Base-by-base conservation (phyloP, 2,329 filamentous ascomycete species). In the Phoma sp. region DNA sequence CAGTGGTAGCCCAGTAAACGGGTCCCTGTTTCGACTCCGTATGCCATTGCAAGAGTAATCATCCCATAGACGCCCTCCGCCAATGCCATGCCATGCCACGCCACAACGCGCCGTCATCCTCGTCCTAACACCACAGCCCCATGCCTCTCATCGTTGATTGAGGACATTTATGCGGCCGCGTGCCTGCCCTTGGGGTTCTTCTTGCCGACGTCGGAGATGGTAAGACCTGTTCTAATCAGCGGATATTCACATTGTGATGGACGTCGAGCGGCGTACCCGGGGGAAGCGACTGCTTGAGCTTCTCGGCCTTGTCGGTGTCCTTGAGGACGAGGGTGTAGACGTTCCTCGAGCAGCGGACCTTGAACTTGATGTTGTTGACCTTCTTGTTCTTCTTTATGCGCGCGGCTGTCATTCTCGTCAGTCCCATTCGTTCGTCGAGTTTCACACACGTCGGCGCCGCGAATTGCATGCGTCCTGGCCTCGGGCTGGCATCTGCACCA, bases 231-330 rank as follows among this genome's bases (percentile, higher is more conserved):
- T n/a, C n/a, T n/a, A n/a, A n/a, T n/a, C n/a, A n/a, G n/a, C n/a
- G n/a, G n/a, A n/a, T n/a, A n/a, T n/a, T n/a, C n/a, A n/a, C n/a
- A n/a, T n/a, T n/a, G n/a, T n/a, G n/a, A n/a, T n/a, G n/a, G n/a
- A n/a, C n/a, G n/a, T n/a, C n/a, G n/a, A n/a, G n/a, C n/a, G n/a
- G n/a, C 92, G 75, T 93, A 99, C 95, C 91, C 74, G 95, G 96
- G 76, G 95, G 96, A 66, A 99, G 86, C 80, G 88, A 92, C 87
- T 98, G 93, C 92, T 97, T 98, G 72, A 99, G 89, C 91, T 99
- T 99, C 85, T 98, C 95, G 81, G 93, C 96, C 91, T 98, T 98
- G 79, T 97, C 95, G 77, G 87, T 87, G 84, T 99, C 95, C 88
- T 96, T 97, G 76, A 99, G 89, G 79, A 96, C 91, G 74, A 99